Percentiles rank a stretch among this genome's conserved stretches.
Conservation (phyloP, 2,329 filamentous ascomycete species). For the Capronia americana region DNA sequence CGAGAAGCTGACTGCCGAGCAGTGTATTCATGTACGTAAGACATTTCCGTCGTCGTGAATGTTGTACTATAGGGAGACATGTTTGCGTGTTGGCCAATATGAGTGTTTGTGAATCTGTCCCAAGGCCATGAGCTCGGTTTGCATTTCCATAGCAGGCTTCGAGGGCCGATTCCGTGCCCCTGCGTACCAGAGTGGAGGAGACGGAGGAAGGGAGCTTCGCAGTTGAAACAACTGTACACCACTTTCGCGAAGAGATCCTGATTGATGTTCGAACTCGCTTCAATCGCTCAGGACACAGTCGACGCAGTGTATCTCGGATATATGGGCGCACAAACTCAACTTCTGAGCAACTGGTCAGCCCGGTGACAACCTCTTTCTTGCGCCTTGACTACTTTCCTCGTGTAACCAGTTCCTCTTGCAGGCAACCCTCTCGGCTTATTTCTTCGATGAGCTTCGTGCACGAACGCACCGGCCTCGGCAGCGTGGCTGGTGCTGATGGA, state of each 20-base stretch:
- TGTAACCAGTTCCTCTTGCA: too few species aligned
- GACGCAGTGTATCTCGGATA: not conserved
- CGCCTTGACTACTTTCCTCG: not conserved
- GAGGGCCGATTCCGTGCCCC: not conserved
- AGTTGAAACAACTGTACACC: not conserved
- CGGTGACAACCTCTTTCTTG: not conserved
- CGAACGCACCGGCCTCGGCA: not conserved
- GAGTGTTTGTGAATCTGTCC: not conserved
- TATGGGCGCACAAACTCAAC: not conserved
- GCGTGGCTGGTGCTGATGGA: not conserved
- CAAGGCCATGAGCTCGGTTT: not conserved
- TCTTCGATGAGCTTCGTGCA: not conserved
- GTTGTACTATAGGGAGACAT: not conserved
- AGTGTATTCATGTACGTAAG: not conserved
- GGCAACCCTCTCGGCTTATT: not conserved
- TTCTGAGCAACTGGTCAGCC: not conserved
- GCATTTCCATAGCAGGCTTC: not conserved
- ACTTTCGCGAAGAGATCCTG: not conserved
- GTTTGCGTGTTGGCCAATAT: not conserved
- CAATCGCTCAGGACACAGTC: not conserved
- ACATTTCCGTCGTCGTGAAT: not conserved
- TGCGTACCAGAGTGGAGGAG: not conserved
- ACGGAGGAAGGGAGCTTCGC: not conserved
- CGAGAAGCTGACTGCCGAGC: conserved; percentile 3
- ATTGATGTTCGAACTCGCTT: not conserved